Evolutionary conservation across 1,284 basidiomycete genomes (phyloP).

Genomic region (Meripilus lineatus): DNA sequence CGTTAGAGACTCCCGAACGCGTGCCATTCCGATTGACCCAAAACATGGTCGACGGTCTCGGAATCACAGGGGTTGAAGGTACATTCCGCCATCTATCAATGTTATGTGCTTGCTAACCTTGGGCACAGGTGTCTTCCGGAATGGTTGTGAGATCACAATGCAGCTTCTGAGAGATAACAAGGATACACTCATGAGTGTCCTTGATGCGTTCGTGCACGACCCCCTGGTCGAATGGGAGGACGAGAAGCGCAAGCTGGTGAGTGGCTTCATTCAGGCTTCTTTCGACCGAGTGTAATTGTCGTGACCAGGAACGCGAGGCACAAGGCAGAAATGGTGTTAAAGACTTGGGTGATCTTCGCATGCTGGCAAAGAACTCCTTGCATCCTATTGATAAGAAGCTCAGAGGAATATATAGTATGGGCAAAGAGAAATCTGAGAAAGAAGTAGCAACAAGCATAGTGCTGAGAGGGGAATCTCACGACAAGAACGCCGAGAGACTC

Average conservation of each 20-base stretch:
- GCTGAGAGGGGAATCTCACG: constrained; percentile 6
- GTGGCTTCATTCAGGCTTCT: constrained; percentile 40
- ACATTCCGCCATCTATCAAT: constrained; percentile 27
- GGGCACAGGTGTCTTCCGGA: constrained; percentile 79
- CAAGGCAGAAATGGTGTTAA: constrained; percentile 39
- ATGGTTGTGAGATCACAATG: constrained; percentile 90
- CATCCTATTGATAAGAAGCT: constrained; percentile 82
- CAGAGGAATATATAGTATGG: constrained; percentile 63
- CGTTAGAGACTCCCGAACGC: constrained; percentile 86
- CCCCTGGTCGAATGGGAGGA: constrained; percentile 96
- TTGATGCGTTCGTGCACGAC: constrained; percentile 98
- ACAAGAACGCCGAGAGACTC: constrained; percentile 3
- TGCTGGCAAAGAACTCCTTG: constrained; percentile 71
- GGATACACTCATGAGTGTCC: constrained; percentile 92
- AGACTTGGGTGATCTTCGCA: constrained; percentile 48
- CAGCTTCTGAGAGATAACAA: constrained; percentile 86
- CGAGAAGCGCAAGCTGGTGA: constrained; percentile 57
- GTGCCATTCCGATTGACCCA: constrained; percentile 97
- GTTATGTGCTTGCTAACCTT: neutral
- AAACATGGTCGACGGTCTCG: constrained; percentile 91
- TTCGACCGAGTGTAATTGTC: constrained; percentile 53
- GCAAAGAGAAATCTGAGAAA: constrained; percentile 49
- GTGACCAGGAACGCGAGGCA: constrained; percentile 17
- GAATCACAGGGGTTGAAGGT: constrained; percentile 94
- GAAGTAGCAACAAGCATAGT: constrained; percentile 10